These are phyloP conservation scores for Chenopodium formosanum DNA, from an alignment of 148 eudicot genomes.

Conservation along the genomic window DNA sequence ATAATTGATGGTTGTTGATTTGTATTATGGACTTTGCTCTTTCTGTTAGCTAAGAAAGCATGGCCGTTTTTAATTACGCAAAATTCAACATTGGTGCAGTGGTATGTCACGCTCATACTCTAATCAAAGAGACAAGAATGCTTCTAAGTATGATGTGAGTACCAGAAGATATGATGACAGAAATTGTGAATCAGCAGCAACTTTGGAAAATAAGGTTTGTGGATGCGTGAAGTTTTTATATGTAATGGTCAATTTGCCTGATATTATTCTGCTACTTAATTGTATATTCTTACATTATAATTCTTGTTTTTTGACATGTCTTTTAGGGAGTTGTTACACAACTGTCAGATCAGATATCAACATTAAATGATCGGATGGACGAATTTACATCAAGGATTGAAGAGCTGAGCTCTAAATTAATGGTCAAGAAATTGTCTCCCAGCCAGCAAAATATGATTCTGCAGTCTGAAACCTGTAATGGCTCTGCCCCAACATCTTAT, in stretches of 20 bases:
- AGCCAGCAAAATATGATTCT: constrained; percentile 48
- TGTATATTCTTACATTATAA: background rate
- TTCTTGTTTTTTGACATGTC: background rate
- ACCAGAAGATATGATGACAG: constrained; percentile 53
- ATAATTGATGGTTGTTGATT: too few species aligned
- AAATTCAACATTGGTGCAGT: constrained; percentile 33
- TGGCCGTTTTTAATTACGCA: background rate
- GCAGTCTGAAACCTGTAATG: constrained; percentile 63
- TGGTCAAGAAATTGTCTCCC: constrained; percentile 41
- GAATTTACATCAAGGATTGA: constrained; percentile 78
- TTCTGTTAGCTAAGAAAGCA: background rate
- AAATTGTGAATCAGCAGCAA: constrained; percentile 40
- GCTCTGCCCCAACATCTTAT: constrained; percentile 79
- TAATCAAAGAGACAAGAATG: constrained; percentile 53
- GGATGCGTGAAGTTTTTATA: background rate
- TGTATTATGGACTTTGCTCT: background rate
- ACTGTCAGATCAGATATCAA: constrained; percentile 82
- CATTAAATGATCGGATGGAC: constrained; percentile 80
- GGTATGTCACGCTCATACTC: constrained; percentile 74
- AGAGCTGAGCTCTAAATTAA: constrained; percentile 65
- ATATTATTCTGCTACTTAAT: background rate
- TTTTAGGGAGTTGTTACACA: constrained; percentile 56
- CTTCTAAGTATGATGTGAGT: constrained; percentile 42
- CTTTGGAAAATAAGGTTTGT: constrained; percentile 54
- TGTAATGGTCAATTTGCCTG: background rate